Evolutionary conservation across 805 yeast species (phyloP), one percentile per base, ranked within the genome.

Genomic region (Grigorovia jiainica): DNA sequence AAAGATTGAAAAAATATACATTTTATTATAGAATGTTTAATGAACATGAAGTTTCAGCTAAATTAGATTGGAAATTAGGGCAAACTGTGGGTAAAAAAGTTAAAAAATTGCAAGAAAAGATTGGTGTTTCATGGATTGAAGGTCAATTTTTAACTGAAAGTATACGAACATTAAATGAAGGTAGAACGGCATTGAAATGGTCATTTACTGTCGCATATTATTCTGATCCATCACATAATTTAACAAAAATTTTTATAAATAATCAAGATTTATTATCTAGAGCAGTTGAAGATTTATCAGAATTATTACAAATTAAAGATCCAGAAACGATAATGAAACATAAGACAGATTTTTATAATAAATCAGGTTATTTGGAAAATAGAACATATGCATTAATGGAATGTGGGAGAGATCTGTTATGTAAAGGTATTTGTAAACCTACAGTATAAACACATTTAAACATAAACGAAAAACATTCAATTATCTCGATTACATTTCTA

Each of bases 111-210:
- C 95, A 87, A 66, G 77, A 78, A 44, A 67, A 67, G 10, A 69
- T 71, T 19, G 78, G 79, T 1, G 72, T 76, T 36, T 79, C 94
- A 1, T 87, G 95, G 95, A 82, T 81, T 40, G 95, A 89, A 54
- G 82, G 87, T 1, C 92, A 85, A 52, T 90, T 83, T 55, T 70
- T 89, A 39, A 73, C 80, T 8, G 90, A 84, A 41, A 78, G 90
- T 32, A 78, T 84, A 33, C 70, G 72, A 37, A 72, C 74, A 2
- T 63, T 90, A 43, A 67, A 79, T 24, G 72, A 71, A 43, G 84
- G 95, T 7, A 69, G 97, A 44, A 76, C 78, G 34, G 76, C 86
- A 1, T 67, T 92, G 40, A 84, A 87, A 66, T 92, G 97, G 97
- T 78, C 96, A 0, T 89, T 85, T 62, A 87, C 86, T 2, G 74